Evolutionary conservation across 1,284 basidiomycete genomes (phyloP), one percentile per base, ranked within the genome.

Genomic region (Cystodermella granulosa): DNA sequence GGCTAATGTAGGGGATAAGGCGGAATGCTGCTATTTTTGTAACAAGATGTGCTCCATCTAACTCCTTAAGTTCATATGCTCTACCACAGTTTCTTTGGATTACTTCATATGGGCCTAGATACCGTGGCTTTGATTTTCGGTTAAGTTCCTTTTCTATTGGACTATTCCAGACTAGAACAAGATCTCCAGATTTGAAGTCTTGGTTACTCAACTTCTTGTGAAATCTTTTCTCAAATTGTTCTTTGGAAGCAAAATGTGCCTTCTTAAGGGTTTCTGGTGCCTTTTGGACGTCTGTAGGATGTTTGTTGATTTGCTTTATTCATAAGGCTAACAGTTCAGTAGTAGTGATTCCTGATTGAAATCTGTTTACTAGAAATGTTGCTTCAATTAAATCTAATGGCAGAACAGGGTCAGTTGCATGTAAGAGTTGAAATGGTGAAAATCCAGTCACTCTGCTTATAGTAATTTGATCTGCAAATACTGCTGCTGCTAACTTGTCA

Each of bases 101-200:
- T 1, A 71, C 57, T 1, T 67, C 48, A 39, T 62, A 53, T 0
- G 65, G 68, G 0, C 69, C 61, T 3, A 61, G 35, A 26, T 67
- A 69, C 8, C 53, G 47, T 0, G 58, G 55, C 6, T 51, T 45
- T 28, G 54, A 55, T 44, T 70, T 69, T 4, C 46, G 28, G 26
- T 60, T 58, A 0, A 63, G 45, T 0, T 48, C 47, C 2, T 43
- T 51, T 21, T 69, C 55, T 4, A 67, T 54, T 4, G 42, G 37
- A 0, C 56, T 50, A 28, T 68, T 65, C 5, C 58, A 37, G 0
- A 66, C 40, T 1, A 69, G 43, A 1, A 68, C 57, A 5, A 67
- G 46, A 2, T 52, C 48, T 13, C 65, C 59, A 4, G 48, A 40
- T 23, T 55, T 43, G 23, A 58, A 57, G 2, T 48, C 26, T n/a